Evolutionary conservation across 306 rosid genomes (phyloP), one percentile per base, ranked within the genome.

Genomic region (Cucurbita pepo): DNA sequence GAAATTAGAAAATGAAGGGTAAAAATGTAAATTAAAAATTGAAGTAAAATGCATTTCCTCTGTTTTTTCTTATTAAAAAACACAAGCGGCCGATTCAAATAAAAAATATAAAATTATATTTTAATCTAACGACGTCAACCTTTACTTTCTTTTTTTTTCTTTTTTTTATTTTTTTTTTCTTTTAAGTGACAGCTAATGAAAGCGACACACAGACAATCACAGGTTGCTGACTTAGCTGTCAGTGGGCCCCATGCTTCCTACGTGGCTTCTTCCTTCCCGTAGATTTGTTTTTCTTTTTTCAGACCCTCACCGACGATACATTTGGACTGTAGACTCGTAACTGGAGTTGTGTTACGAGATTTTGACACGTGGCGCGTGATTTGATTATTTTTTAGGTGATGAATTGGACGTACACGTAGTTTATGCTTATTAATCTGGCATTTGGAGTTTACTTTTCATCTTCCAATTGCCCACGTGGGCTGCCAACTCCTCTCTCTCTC

Each of bases 71-170:
- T 54, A 30, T 2, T 30, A 30, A 30, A 11, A 60, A 57, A 5
- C n/a, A 14, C 16, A 43, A 65, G 54, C 38, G 6, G 71, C n/a
- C 5, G 37, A 40, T 10, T 10, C 19, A 3, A 66, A 45, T 21
- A 47, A 66, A 66, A 67, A 67, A 67, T 44, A 66, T 45, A 1
- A 1, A 48, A 65, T n/a, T 41, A 62, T 64, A 22, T 69, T 69
- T 69, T 69, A 66, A 66, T 25, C 54, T 21, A 69, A 50, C 58
- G 45, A 72, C 75, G 75, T 72, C 75, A 72, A 72, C 75, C 63
- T 36, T 72, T 54, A 38, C 76, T 72, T 72, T 72, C 40, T 72
- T 72, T 55, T 30, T 30, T 30, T 30, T 30, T 0, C 3, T 30
- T 30, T 30, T 30, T 30, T 1, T 21, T 30, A 2, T 30, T 30